Evolutionary conservation across 495 filamentous ascomycete genomes (phyloP).

Genomic region (Lophiotrema nucula): DNA sequence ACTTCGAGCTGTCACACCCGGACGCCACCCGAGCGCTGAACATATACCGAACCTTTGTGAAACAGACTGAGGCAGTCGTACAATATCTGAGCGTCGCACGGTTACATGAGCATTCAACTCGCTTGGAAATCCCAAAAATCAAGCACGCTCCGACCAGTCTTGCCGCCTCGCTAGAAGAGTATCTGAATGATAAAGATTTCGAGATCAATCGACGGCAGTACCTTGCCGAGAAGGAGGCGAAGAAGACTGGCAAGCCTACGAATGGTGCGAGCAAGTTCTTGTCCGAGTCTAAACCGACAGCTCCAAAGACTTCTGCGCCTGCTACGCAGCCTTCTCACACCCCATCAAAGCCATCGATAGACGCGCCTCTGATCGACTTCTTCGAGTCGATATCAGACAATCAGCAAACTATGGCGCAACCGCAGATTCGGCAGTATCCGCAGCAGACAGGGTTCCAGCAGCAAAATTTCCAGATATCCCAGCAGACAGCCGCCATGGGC

Average conservation of each 20-base stretch:
- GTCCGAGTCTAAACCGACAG: conserved; percentile 34
- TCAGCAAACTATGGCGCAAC: conserved; percentile 69
- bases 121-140: conserved; percentile 92
- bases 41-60: conserved; percentile 91
- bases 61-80: conserved; percentile 89
- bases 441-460: conserved; percentile 47
- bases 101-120: conserved; percentile 84
- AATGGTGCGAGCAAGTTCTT: conserved; percentile 38
- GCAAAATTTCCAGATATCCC: conserved; percentile 39
- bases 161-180: conserved; percentile 86
- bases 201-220: conserved; percentile 92
- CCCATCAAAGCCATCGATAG: conserved; percentile 28
- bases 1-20: conserved; percentile 94
- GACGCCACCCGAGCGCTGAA: conserved; percentile 89
- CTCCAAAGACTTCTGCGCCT: conserved; percentile 31
- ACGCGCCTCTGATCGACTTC: conserved; percentile 76
- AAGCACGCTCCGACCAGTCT: conserved; percentile 95
- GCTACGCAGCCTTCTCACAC: conserved; percentile 32
- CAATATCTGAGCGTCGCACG: conserved; percentile 83
- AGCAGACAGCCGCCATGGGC: conserved; percentile 44
- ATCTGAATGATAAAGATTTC: conserved; percentile 93
- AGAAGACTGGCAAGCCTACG: conserved; percentile 55
- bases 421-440: conserved; percentile 41
- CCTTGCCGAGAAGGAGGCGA: conserved; percentile 77
- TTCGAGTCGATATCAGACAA: conserved; percentile 97